Percentiles rank a stretch among this genome's conserved stretches.
Evolutionary conservation across 108 stramenopile genomes (phyloP).

Genomic region (Hondaea fermentalgiana): DNA sequence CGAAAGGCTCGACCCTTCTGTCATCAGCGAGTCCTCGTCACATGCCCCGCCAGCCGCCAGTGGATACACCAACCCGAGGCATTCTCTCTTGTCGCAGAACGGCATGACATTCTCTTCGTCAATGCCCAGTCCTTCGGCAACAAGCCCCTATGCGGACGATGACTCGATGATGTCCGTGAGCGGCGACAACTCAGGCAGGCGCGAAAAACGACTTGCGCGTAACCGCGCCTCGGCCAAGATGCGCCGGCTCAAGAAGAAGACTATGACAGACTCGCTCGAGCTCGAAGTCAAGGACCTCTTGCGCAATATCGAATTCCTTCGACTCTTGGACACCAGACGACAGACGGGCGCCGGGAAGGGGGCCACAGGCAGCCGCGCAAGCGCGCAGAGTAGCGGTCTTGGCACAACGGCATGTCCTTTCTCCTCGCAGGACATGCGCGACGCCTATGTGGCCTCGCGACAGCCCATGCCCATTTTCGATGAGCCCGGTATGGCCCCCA

Average conservation of each 20-base stretch:
- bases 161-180: not conserved
- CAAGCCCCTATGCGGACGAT: not conserved
- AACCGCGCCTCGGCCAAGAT: slow-evolving; percentile 21
- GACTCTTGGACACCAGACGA: not conserved
- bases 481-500: not conserved
- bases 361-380: not conserved
- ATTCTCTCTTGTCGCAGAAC: not conserved
- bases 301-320: not conserved
- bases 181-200: not conserved
- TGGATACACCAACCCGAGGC: not conserved
- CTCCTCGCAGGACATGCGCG: not conserved
- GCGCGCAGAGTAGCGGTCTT: not conserved
- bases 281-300: slow-evolving; percentile 7
- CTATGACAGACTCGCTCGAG: not conserved
- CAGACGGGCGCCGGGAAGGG: not conserved
- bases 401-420: not conserved
- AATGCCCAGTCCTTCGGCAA: not conserved
- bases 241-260: not conserved
- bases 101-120: not conserved
- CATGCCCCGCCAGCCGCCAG: not conserved
- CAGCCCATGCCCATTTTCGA: not conserved
- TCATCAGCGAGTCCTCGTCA: not conserved
- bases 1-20: not conserved
- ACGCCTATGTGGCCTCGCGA: not conserved
- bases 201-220: not conserved